Percentiles rank a stretch among this genome's conserved stretches.
These are phyloP conservation scores for Solanum bulbocastanum DNA, from an alignment of 257 asterid species.

Conservation along the genomic window DNA sequence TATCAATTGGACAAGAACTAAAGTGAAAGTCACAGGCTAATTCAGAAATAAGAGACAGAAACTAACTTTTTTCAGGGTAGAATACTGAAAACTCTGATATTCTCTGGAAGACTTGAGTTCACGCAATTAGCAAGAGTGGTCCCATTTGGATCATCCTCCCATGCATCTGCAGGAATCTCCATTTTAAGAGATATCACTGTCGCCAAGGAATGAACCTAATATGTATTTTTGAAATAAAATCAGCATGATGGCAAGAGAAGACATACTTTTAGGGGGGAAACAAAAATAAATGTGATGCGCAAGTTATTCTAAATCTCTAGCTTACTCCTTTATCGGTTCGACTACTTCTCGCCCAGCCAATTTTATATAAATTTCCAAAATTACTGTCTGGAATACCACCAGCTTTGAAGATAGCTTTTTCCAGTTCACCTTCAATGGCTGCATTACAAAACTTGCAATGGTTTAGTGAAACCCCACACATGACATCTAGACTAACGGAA, in stretches of 20 bases:
- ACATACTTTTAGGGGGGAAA: neutral
- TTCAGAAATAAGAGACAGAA: neutral
- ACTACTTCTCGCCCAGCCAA: slow-evolving; percentile 96
- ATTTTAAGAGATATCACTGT: slow-evolving; percentile 83
- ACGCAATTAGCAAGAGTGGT: slow-evolving; percentile 52
- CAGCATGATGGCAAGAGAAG: slow-evolving; percentile 3
- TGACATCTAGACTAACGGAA: slow-evolving; percentile 5
- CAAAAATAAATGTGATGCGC: neutral
- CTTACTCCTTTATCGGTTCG: slow-evolving; percentile 96
- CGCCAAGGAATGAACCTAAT: slow-evolving; percentile 90
- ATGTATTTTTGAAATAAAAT: neutral
- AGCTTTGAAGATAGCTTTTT: slow-evolving; percentile 70
- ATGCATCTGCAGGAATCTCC: slow-evolving; percentile 89
- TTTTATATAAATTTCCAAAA: slow-evolving; percentile 72
- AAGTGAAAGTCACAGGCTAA: neutral
- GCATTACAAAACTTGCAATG: slow-evolving; percentile 16
- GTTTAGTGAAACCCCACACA: slow-evolving; percentile 17
- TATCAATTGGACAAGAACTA: neutral
- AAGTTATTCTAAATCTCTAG: neutral
- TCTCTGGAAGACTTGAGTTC: slow-evolving; percentile 64
- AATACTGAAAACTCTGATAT: slow-evolving; percentile 77
- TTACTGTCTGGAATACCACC: slow-evolving; percentile 93
- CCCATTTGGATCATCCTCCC: slow-evolving; percentile 88
- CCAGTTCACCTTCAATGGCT: slow-evolving; percentile 94
- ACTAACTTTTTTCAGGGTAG: slow-evolving; percentile 78